Base-by-base conservation (phyloP, 225 moss, liverwort and hornwort species). In the Pleurozium schreberi region DNA sequence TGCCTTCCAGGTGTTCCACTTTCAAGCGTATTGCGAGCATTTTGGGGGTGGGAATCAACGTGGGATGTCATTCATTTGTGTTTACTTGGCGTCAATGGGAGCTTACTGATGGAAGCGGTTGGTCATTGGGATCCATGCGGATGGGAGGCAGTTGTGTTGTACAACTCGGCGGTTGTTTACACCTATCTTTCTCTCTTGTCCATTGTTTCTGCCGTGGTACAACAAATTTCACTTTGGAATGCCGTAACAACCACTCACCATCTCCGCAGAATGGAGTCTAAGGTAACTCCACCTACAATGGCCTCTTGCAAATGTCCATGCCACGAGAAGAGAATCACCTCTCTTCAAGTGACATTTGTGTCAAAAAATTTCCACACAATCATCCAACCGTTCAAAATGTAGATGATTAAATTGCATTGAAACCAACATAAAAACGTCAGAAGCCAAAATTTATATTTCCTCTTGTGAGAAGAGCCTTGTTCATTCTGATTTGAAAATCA, bases 41-140 rank as follows among this genome's bases (percentile, higher is more conserved):
- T 89, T 26, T 53, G 79, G 49, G 87, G 77, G 2, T 83, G 82
- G 87, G 89, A 91, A 3, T 52, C 79, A 14, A 47, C n/a, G 10
- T 91, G 83, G 65, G 89, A 89, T 21, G 33, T 87, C 3, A n/a
- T 86, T 4, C 91, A 89, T 78, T 69, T 91, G 43, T 19, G 14
- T 27, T 65, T 91, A 2, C 18, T 91, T 7, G 91, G 86, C 25
- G 53, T 87, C 43, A 87, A 89, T 23, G 91, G 89, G 47, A 91
- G 83, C 87, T 55, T 87, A 9, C 11, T 91, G 10, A 64, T 87
- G 57, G 84, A 50, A 8, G 63, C 68, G 6, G 87, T 87, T 10
- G 87, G 89, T 2, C 87, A 91, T 21, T 89, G 38, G 34, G 89
- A 91, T 31, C 91, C 91, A 1, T 89, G 89, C 5, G 91, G 87